phyloP scores from a whole-genome alignment of 1,284 basidiomycete genomes.

The Tausonia pullulans region DNA sequence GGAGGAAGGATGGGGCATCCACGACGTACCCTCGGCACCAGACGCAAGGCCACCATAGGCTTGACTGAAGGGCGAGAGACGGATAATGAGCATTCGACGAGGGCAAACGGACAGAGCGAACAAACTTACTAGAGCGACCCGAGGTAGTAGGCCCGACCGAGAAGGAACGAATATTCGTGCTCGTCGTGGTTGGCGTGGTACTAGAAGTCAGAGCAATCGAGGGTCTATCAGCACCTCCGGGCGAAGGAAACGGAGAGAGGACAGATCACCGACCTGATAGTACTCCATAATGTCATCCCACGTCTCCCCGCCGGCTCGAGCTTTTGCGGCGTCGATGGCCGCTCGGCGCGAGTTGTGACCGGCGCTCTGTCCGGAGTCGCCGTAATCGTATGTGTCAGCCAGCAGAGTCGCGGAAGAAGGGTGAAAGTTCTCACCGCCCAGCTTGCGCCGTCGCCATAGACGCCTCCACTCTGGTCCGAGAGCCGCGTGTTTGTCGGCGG shows the following conservation, averaged over 20 bases:
- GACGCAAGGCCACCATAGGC: constrained; percentile 61
- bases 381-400: too few species aligned
- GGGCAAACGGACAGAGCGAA: neutral
- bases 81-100: neutral
- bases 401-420: neutral
- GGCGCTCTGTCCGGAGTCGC: constrained; percentile 35
- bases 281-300: constrained; percentile 88
- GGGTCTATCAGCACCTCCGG: neutral
- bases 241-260: neutral
- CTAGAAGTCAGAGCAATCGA: constrained; percentile 33
- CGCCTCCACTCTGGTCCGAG: constrained; percentile 81
- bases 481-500: constrained; percentile 70
- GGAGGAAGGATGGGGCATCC: neutral
- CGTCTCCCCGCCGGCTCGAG: constrained; percentile 73
- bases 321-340: constrained; percentile 69
- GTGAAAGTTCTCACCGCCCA: constrained; percentile 26
- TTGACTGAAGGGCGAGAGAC: constrained; percentile 18
- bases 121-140: constrained; percentile 61
- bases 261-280: constrained; percentile 50
- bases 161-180: constrained; percentile 67
- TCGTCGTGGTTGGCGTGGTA: constrained; percentile 88
- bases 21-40: constrained; percentile 56
- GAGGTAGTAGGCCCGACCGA: constrained; percentile 88
- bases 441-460: constrained; percentile 78
- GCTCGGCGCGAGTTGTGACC: constrained; percentile 57